Evolutionary conservation across 148 eudicot species (phyloP), one percentile per base, ranked within the genome.

Genomic region (Vaccinium corymbosum): DNA sequence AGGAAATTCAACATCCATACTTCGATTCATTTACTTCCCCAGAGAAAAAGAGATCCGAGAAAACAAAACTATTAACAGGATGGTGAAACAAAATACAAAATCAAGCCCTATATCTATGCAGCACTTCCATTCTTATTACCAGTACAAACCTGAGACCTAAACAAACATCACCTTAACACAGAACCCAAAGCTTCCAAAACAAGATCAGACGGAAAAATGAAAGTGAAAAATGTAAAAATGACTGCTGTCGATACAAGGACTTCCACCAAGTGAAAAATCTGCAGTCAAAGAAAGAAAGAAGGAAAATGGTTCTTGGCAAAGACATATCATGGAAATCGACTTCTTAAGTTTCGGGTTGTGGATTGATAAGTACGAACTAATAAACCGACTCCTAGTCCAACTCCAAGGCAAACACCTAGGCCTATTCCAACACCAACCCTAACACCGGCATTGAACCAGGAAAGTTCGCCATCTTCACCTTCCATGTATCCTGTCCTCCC

Each of bases 401-500:
- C 90, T 11, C 97, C 94, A 22, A 94, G 88, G 81, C 97, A 92
- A 89, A 94, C 86, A 1, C 97, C 94, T 48, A 94, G 95, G 81
- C 97, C 95, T 64, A 94, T 90, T 55, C 97, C 97, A 11, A 93
- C 61, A 75, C 96, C 94, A 32, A 93, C 96, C 83, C 96, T 89
- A 42, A 93, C 94, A 32, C 96, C 94, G 51, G 95, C 95, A 84
- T 94, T 94, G 85, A 94, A 94, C 94, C 94, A 94, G 5, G 94
- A 84, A 16, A 94, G 90, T 75, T 92, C 93, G 1, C 93, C 93
- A 49, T 92, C 95, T 86, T 94, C 95, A 80, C 92, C 95, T 81
- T 91, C 93, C 82, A 88, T 53, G 49, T 88, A 91, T 6, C 89
- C 91, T 38, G 81, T 77, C 50, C 83, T 86, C 62, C 88, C 71